Evolutionary conservation across 805 yeast species (phyloP).

Genomic region (Ogataea nakhonphanomensis): DNA sequence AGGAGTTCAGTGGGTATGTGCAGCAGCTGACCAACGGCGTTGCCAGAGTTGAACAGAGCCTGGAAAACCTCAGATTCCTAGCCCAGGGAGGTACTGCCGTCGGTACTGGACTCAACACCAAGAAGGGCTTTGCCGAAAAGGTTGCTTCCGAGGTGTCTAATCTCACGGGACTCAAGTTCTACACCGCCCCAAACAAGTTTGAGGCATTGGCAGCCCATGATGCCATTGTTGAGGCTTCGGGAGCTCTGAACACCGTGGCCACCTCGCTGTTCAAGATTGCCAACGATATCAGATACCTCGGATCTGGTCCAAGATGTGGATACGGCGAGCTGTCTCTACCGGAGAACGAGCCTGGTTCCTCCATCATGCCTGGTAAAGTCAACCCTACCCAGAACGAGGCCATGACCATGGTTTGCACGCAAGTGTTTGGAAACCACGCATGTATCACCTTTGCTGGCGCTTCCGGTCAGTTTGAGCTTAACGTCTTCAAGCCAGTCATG

Average conservation of each 20-base stretch:
- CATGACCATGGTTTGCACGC: constrained; percentile 95
- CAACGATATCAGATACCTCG: constrained; percentile 95
- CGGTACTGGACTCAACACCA: constrained; percentile 97
- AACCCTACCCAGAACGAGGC: constrained; percentile 99
- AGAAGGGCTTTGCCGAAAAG: constrained; percentile 79
- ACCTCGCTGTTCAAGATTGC: constrained; percentile 93
- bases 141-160: constrained; percentile 83
- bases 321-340: constrained; percentile 94
- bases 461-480: constrained; percentile 96
- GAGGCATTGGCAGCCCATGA: constrained; percentile 99
- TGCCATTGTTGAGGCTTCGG: constrained; percentile 96
- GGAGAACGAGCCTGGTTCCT: constrained; percentile 98
- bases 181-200: constrained; percentile 97
- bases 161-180: constrained; percentile 83
- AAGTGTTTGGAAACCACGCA: constrained; percentile 95
- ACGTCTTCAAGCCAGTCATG: constrained; percentile 96
- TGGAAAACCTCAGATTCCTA: constrained; percentile 72
- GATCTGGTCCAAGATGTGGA: constrained; percentile 99
- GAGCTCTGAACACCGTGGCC: constrained; percentile 94
- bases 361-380: constrained; percentile 99
- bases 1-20: constrained; percentile 95
- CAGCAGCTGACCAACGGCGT: constrained; percentile 92
- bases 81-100: constrained; percentile 99
- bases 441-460: constrained; percentile 97
- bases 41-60: constrained; percentile 71